Evolutionary conservation across 2,329 filamentous ascomycete genomes (phyloP), one percentile per base, ranked within the genome.

Genomic region (Cytospora mali): DNA sequence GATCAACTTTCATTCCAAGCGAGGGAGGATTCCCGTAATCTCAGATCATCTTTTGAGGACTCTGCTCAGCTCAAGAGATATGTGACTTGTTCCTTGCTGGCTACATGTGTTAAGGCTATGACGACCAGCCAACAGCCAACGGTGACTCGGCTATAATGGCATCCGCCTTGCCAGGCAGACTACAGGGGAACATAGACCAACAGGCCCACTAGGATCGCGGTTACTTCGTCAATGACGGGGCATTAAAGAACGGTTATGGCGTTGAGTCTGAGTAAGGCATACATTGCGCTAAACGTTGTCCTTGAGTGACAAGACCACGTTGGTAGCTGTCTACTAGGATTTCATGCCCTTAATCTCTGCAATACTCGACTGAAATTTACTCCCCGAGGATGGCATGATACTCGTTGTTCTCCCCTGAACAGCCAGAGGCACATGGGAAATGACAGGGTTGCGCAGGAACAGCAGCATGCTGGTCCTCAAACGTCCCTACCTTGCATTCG

Each of bases 21-120:
- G 35, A 33, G 21, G 39, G 53, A 49, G 52, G 33, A 33, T 25
- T 18, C 27, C 35, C 35, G n/a, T 59, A 39, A 35, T 48, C 50
- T 54, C 14, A 54, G 50, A 60, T 54, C 50, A 60, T 13, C 21
- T 29, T n/a, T n/a, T 33, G 35, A 23, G 35, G 50, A 13, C 35
- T 25, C 13, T 52, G 58, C 25, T 53, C 54, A n/a, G 39, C 16
- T 28, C 50, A 39, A 48, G 50, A 27, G 33, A 21, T 21, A 28
- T 28, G 16, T 23, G 14, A 48, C 58, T 54, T 53, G 58, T 39
- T 52, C 39, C n/a, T 39, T 52, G 25, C 27, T 29, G 18, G 25
- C 50, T n/a, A n/a, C 39, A 23, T 54, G 58, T 25, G 27, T 42
- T 35, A 29, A 60, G n/a, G n/a, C 58, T 48, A 52, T 33, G 28